Evolutionary conservation across 192 early-diverging fungal genomes (phyloP).

Genomic region (Coemansia sp.): DNA sequence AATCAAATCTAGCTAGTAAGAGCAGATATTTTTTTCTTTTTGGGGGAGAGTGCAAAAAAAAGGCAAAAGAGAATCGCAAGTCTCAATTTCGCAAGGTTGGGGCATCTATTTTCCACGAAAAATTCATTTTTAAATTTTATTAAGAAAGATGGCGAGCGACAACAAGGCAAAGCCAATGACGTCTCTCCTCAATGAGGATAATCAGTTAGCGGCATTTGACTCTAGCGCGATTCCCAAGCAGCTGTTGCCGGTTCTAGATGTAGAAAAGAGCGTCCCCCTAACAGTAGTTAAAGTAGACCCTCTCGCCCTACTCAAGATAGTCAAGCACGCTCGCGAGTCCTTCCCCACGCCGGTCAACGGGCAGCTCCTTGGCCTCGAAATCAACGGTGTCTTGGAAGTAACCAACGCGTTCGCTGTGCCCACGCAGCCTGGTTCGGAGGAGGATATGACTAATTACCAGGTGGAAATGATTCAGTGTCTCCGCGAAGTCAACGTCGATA

Average conservation of each 20-base stretch:
- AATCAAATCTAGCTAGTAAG: not conserved
- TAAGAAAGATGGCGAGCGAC: slow-evolving; percentile 15
- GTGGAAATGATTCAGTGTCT: slow-evolving; percentile 91
- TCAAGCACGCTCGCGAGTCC: slow-evolving; percentile 92
- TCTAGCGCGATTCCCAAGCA: slow-evolving; percentile 34
- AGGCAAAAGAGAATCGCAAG: not conserved
- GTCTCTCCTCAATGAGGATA: slow-evolving; percentile 40
- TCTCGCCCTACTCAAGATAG: slow-evolving; percentile 90
- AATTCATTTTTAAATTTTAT: not conserved
- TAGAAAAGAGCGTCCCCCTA: slow-evolving; percentile 59
- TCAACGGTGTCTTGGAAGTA: slow-evolving; percentile 86
- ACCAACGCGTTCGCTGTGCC: slow-evolving; percentile 90
- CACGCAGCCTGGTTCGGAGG: slow-evolving; percentile 56
- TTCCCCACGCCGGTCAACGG: slow-evolving; percentile 81
- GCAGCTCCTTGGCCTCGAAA: slow-evolving; percentile 91
- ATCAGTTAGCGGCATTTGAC: slow-evolving; percentile 28
- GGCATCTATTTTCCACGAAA: not conserved
- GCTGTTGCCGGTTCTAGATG: slow-evolving; percentile 53
- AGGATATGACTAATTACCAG: slow-evolving; percentile 81
- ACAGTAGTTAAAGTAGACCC: slow-evolving; percentile 70
- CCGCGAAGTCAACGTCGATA: slow-evolving; percentile 91
- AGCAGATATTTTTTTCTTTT: not conserved
- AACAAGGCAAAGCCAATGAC: slow-evolving; percentile 52
- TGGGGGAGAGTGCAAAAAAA: not conserved
- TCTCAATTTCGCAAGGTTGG: not conserved